Conservation (phyloP, 2,329 filamentous ascomycete genomes). For the Rosellinia necatrix region DNA sequence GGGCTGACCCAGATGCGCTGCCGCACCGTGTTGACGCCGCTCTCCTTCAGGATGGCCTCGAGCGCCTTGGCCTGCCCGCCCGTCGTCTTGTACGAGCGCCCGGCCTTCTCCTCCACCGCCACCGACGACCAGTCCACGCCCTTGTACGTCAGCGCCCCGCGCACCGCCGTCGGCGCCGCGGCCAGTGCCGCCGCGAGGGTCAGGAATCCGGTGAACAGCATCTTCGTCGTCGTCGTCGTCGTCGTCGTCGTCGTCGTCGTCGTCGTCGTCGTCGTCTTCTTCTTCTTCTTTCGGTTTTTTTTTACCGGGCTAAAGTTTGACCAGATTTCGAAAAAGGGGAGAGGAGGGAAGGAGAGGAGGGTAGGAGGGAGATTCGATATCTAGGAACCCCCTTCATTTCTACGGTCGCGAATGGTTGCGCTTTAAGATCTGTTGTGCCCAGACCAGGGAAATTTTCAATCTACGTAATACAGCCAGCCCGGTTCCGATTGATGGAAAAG, state of each 20-base stretch:
- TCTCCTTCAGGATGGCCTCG: constrained; percentile 64
- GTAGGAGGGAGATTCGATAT: too few species aligned
- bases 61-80: constrained; percentile 58
- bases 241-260: too few species aligned
- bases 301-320: too few species aligned
- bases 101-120: constrained; percentile 63
- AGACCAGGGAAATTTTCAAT: neutral
- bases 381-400: too few species aligned
- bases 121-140: constrained; percentile 75
- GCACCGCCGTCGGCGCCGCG: constrained; percentile 21
- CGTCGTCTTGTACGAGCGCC: constrained; percentile 63
- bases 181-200: constrained; percentile 28
- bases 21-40: constrained; percentile 71
- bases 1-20: constrained; percentile 76
- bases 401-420: neutral
- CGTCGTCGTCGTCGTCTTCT: too few species aligned
- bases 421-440: constrained; percentile 2
- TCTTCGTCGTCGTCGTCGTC: too few species aligned
- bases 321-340: too few species aligned
- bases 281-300: too few species aligned
- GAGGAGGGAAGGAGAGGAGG: too few species aligned
- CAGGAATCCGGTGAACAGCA: constrained; percentile 31
- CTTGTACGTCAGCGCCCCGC: constrained; percentile 61
- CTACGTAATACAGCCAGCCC: neutral
- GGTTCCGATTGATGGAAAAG: constrained; percentile 28